Conservation (phyloP, 164 flowering plant genomes). For the Vitis cinerea region DNA sequence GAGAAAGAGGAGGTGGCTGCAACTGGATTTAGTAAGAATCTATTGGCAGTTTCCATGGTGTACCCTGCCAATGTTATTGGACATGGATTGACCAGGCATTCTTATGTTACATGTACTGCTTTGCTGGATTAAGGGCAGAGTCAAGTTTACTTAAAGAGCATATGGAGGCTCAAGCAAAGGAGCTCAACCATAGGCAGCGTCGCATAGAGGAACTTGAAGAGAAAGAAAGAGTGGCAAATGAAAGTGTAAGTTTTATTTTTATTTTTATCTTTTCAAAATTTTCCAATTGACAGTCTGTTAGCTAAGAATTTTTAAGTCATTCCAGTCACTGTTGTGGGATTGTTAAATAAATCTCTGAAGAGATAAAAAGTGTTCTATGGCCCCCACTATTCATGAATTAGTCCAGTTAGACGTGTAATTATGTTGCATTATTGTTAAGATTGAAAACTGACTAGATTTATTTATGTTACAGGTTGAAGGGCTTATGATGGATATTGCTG, state of each 20-base stretch:
- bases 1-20: too few species aligned
- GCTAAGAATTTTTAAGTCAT: too few species aligned
- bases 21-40: too few species aligned
- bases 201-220: constrained; percentile 77
- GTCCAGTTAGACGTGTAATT: background rate
- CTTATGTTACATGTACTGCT: constrained; percentile 14
- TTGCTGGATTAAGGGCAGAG: constrained; percentile 80
- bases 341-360: background rate
- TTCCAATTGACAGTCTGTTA: too few species aligned
- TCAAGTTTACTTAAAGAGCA: constrained; percentile 63
- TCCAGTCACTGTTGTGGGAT: background rate
- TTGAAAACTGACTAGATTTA: background rate
- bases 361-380: background rate
- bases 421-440: background rate
- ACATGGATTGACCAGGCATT: constrained; percentile 10
- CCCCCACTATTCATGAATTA: background rate
- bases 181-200: constrained; percentile 60
- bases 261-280: background rate
- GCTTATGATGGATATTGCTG: constrained; percentile 91
- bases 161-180: constrained; percentile 74
- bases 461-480: constrained; percentile 71
- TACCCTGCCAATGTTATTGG: background rate
- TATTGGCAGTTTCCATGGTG: too few species aligned
- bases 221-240: constrained; percentile 87
- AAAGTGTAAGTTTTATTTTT: constrained; percentile 47